Percentiles rank a stretch among this genome's conserved stretches.
Evolutionary conservation across 192 early-diverging fungal genomes (phyloP).

Genomic region (Backusella australiensis): DNA sequence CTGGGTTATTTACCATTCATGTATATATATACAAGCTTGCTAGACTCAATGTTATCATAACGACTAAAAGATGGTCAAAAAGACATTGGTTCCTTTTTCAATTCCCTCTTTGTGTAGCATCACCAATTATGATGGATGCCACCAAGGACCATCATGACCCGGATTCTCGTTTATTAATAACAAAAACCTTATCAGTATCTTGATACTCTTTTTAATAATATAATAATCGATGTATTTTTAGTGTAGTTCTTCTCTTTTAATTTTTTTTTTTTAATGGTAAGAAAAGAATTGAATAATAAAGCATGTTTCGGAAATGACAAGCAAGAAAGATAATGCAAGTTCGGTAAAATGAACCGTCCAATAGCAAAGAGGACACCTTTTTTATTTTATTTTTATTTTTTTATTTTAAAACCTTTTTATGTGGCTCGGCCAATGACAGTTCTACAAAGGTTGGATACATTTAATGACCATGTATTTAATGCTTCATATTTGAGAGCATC

Average conservation of each 20-base stretch:
- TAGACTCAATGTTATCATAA: too few relatives aligned
- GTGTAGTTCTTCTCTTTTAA: too few relatives aligned
- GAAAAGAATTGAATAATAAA: neutral
- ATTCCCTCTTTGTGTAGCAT: neutral
- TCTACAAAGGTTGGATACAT: conserved; percentile 58
- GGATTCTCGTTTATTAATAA: neutral
- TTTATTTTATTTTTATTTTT: neutral
- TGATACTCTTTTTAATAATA: neutral
- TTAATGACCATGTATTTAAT: conserved; percentile 70
- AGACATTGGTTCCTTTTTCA: neutral
- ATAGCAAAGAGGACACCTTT: neutral
- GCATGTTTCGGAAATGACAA: neutral
- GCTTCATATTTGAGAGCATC: conserved; percentile 65
- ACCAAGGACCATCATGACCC: neutral
- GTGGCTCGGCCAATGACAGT: conserved; percentile 56
- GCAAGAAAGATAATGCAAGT: neutral
- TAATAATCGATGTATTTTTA: neutral
- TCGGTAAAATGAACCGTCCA: neutral
- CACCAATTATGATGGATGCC: neutral
- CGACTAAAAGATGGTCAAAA: neutral
- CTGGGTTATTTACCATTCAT: too few relatives aligned
- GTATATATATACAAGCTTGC: neutral
- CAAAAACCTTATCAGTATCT: neutral
- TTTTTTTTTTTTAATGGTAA: neutral
- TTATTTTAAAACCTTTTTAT: conserved; percentile 15